These are phyloP conservation scores for Alternaria hordeiaustralica DNA, from an alignment of 2,329 filamentous ascomycete genomes.

Conservation along the genomic window DNA sequence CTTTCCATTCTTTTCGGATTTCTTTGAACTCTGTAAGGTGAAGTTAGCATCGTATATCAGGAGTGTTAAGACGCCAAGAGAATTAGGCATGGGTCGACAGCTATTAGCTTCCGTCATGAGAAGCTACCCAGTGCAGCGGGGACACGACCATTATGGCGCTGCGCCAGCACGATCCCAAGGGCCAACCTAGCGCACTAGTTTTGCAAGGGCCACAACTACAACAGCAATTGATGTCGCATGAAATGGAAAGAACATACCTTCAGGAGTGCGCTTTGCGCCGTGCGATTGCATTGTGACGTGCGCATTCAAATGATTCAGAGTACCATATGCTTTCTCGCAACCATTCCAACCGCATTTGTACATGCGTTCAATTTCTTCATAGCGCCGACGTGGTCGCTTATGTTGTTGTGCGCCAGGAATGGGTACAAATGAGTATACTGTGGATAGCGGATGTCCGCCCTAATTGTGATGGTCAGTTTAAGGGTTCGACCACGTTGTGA, in stretches of 20 bases:
- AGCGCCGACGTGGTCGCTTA: conserved; percentile 89
- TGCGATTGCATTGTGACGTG: conserved; percentile 99
- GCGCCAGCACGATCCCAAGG: conserved; percentile 52
- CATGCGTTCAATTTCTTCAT: conserved; percentile 99
- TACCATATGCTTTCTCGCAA: conserved; percentile 98
- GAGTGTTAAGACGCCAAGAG: conserved; percentile 42
- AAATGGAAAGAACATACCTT: conserved; percentile 71
- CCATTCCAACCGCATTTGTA: conserved; percentile 99
- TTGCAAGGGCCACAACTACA: conserved; percentile 37
- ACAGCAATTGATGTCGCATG: conserved; percentile 10
- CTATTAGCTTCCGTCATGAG: conserved; percentile 55
- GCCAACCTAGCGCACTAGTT: conserved; percentile 42
- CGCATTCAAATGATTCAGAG: conserved; percentile 94
- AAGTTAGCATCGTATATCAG: conserved; percentile 47
- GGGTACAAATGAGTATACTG: conserved; percentile 97
- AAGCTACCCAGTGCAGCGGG: conserved; percentile 58
- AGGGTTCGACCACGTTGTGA: background rate
- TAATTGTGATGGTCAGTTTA: conserved; percentile 29
- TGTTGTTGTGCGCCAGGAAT: conserved; percentile 97
- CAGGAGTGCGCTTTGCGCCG: conserved; percentile 90
- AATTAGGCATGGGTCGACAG: conserved; percentile 46
- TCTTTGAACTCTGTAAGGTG: conserved; percentile 87
- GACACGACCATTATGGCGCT: conserved; percentile 58
- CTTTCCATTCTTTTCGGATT: conserved; percentile 98
- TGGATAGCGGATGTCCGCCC: conserved; percentile 62